Conservation (phyloP, 495 filamentous ascomycete species). For the Bacidia rubella region DNA sequence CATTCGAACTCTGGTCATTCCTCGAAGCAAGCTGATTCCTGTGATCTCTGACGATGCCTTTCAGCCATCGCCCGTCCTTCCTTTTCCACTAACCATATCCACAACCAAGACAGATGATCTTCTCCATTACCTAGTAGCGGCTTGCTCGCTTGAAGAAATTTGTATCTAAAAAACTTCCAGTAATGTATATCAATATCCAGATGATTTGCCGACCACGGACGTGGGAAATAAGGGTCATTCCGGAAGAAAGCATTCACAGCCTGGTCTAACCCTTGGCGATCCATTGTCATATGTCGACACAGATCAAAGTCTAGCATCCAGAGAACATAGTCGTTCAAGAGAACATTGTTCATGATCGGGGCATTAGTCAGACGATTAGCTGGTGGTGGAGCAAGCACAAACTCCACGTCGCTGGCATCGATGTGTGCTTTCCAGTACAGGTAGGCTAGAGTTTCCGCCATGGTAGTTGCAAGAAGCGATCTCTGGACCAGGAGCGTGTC, state of each 20-base stretch:
- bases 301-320: constrained; percentile 38
- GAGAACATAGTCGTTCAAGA: constrained; percentile 18
- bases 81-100: too few relatives aligned
- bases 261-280: constrained; percentile 21
- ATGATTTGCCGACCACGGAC: too few relatives aligned
- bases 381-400: constrained; percentile 29
- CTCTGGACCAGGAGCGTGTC: constrained; percentile 24
- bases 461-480: constrained; percentile 9
- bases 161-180: too few relatives aligned
- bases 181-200: too few relatives aligned
- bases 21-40: too few relatives aligned
- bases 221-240: constrained; percentile 33
- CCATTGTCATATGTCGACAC: constrained; percentile 24
- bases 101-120: too few relatives aligned
- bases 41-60: too few relatives aligned
- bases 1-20: too few relatives aligned
- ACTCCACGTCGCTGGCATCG: constrained; percentile 38
- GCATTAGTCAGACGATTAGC: neutral
- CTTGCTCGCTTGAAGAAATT: too few relatives aligned
- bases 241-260: constrained; percentile 24
- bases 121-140: too few relatives aligned
- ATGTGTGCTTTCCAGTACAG: constrained; percentile 31
- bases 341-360: constrained; percentile 6
- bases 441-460: constrained; percentile 34
- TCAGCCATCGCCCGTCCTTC: too few relatives aligned